Conservation (phyloP, 352 stramenopile species). For the Globisporangium carolinianum region DNA sequence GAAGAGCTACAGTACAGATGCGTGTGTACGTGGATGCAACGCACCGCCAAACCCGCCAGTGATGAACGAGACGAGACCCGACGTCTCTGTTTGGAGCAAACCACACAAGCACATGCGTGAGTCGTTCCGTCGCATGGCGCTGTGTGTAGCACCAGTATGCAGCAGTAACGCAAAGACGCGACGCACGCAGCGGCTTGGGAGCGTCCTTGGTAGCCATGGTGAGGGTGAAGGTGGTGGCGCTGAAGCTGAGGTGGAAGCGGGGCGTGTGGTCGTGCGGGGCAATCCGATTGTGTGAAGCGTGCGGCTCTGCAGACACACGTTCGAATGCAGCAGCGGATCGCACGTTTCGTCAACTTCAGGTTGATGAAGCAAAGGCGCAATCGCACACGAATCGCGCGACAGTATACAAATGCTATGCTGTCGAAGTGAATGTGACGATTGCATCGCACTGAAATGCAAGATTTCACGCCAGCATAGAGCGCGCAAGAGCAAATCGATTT, state of each 20-base stretch:
- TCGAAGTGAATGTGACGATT: neutral
- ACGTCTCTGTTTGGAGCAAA: conserved; percentile 35
- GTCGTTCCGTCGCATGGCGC: neutral
- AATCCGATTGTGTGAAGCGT: conserved; percentile 6
- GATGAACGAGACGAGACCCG: conserved; percentile 90
- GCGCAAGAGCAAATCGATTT: no score
- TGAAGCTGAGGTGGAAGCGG: neutral
- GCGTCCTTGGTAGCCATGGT: conserved; percentile 27
- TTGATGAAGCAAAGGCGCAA: neutral
- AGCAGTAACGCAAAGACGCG: neutral
- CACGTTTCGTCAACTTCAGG: conserved; percentile 26
- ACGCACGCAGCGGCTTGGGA: conserved; percentile 12
- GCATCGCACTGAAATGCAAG: neutral
- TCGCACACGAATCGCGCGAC: neutral
- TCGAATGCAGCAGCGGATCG: conserved; percentile 18
- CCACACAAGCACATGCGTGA: neutral
- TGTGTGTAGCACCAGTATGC: conserved; percentile 1
- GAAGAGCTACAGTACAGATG: neutral
- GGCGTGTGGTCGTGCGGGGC: conserved; percentile 1
- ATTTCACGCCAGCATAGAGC: neutral
- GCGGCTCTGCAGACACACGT: conserved; percentile 19
- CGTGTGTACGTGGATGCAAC: conserved; percentile 3
- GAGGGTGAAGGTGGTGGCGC: conserved; percentile 2
- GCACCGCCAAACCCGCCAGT: conserved; percentile 90
- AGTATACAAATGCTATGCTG: neutral